A percentile compares a stretch with the other conserved stretches of the same genome.
These are phyloP conservation scores for Westerdykella sp. DNA, from an alignment of 2,329 filamentous ascomycete species.

Conservation along the genomic window DNA sequence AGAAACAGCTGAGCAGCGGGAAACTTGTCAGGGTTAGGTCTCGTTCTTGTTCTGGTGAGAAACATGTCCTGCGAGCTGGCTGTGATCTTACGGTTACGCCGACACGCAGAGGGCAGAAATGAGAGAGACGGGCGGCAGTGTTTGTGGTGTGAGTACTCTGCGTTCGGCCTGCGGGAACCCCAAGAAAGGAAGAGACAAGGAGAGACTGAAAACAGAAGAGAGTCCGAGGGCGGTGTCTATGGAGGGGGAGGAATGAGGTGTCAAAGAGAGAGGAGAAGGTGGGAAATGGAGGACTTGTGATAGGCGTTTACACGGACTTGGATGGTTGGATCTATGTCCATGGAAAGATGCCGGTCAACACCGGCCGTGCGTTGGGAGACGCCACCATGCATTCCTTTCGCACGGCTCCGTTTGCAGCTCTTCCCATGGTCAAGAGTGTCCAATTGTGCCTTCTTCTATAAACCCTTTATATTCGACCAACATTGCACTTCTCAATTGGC, in stretches of 20 bases:
- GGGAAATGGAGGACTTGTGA: too few relatives aligned
- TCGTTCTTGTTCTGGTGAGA: slow-evolving; percentile 54
- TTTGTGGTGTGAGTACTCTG: not conserved
- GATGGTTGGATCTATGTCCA: too few relatives aligned
- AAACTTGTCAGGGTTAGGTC: slow-evolving; percentile 62
- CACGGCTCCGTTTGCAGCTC: too few relatives aligned
- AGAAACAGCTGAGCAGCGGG: slow-evolving; percentile 77
- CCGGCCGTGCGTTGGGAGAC: too few relatives aligned
- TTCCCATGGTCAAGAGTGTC: too few relatives aligned
- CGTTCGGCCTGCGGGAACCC: not conserved
- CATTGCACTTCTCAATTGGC: too few relatives aligned
- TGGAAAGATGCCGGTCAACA: too few relatives aligned
- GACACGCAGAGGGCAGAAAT: slow-evolving; percentile 10
- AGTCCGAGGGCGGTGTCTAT: not conserved
- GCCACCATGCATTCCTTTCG: too few relatives aligned
- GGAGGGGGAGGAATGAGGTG: not conserved
- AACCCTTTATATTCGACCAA: too few relatives aligned
- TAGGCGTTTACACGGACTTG: too few relatives aligned
- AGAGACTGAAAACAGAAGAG: not conserved
- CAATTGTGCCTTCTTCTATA: too few relatives aligned
- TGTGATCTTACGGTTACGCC: slow-evolving; percentile 48
- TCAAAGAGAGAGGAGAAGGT: too few relatives aligned
- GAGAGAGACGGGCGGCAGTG: not conserved
- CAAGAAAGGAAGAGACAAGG: not conserved
- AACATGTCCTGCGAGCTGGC: slow-evolving; percentile 49